Conservation (phyloP, 805 yeast species). For the Diddensiella santjacobensis region DNA sequence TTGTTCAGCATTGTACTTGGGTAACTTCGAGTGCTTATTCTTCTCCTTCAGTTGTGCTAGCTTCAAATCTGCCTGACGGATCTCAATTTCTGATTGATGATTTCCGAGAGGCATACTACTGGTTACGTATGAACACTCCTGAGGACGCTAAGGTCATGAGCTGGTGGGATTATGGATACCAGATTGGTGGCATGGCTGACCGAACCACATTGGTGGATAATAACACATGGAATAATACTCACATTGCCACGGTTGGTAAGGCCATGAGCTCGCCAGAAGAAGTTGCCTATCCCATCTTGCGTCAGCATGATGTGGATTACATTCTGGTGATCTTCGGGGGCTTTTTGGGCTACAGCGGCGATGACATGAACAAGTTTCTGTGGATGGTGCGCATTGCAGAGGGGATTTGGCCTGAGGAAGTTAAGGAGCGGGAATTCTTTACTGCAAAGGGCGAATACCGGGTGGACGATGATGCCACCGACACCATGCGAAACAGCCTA, state of each 20-base stretch:
- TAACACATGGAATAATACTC: constrained; percentile 99
- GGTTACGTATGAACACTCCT: constrained; percentile 96
- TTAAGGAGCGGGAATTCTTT: constrained; percentile 79
- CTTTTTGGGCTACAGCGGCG: constrained; percentile 87
- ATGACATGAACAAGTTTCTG: constrained; percentile 90
- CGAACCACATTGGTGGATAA: constrained; percentile 97
- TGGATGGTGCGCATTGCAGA: constrained; percentile 99
- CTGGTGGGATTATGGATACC: constrained; percentile 99
- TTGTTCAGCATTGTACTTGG: constrained; percentile 95
- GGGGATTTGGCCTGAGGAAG: constrained; percentile 99
- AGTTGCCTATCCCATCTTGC: constrained; percentile 80
- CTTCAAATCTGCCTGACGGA: constrained; percentile 83
- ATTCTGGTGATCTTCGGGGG: constrained; percentile 94
- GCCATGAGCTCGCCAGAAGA: constrained; percentile 93
- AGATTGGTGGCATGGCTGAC: constrained; percentile 99
- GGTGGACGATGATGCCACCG: constrained; percentile 76
- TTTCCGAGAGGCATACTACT: constrained; percentile 97
- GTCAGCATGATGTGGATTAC: constrained; percentile 91
- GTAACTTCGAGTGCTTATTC: constrained; percentile 94
- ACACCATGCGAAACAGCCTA: constrained; percentile 81
- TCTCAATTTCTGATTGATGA: constrained; percentile 84
- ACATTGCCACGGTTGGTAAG: constrained; percentile 97
- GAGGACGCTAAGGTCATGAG: constrained; percentile 96
- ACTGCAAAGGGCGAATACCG: constrained; percentile 82
- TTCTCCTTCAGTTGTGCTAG: constrained; percentile 94